phyloP scores from a whole-genome alignment of 2,329 filamentous ascomycete species.

The Rutstroemia sydowiana region DNA sequence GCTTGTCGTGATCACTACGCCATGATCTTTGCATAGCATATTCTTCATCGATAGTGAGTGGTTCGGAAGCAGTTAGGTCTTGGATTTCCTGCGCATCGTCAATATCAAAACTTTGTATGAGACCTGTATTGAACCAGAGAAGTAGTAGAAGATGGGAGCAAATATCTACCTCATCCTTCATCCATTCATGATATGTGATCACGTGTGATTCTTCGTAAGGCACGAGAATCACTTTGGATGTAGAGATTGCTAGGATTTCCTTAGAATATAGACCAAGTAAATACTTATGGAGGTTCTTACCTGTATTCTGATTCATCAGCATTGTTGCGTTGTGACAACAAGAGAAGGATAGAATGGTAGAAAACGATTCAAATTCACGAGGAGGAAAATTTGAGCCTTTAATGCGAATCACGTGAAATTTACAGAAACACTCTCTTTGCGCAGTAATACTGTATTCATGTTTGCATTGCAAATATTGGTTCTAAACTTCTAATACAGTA shows the following conservation, averaged over 20 bases:
- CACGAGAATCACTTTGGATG: conserved; percentile 63
- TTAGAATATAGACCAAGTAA: too few relatives aligned
- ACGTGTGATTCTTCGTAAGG: conserved; percentile 82
- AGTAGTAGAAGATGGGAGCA: neutral
- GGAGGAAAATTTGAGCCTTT: too few relatives aligned
- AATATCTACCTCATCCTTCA: conserved; percentile 49
- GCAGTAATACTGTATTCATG: too few relatives aligned
- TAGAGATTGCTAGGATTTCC: conserved; percentile 70
- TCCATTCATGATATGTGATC: conserved; percentile 78
- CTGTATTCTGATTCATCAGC: neutral
- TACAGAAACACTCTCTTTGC: too few relatives aligned
- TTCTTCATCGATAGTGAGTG: conserved; percentile 71
- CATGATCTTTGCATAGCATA: conserved; percentile 87
- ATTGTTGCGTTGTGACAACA: too few relatives aligned
- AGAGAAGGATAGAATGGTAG: too few relatives aligned
- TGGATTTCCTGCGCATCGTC: conserved; percentile 55
- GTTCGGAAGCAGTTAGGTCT: conserved; percentile 80
- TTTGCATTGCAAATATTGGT: too few relatives aligned
- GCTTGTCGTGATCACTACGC: conserved; percentile 74
- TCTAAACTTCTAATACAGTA: too few relatives aligned
- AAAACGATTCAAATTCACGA: too few relatives aligned
- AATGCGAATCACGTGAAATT: too few relatives aligned
- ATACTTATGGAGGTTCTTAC: conserved; percentile 28
- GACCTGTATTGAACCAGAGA: neutral
- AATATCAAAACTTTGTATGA: neutral